Percentiles rank a stretch among this genome's conserved stretches.
phyloP scores from a whole-genome alignment of 2,329 filamentous ascomycete genomes.

The Diaporthe helianthi region DNA sequence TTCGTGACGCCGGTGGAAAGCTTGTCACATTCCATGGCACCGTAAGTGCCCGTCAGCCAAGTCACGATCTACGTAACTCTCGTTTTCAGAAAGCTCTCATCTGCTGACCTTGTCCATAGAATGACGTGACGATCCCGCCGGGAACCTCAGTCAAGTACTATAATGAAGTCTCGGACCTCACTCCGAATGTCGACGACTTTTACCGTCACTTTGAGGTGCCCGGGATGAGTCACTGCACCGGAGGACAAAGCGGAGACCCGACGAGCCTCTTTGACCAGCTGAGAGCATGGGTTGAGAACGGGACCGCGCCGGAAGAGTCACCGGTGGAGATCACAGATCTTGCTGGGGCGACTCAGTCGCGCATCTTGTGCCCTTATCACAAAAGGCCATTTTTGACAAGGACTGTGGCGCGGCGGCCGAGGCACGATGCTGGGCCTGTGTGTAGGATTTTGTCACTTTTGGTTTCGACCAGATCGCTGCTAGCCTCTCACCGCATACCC shows the following conservation, averaged over 20 bases:
- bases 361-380: not conserved
- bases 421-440: not conserved
- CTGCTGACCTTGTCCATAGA: not conserved
- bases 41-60: not conserved
- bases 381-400: not conserved
- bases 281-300: slow-evolving; percentile 1
- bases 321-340: not conserved
- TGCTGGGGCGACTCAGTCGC: not conserved
- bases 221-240: not conserved
- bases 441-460: not conserved
- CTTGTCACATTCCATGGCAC: not conserved
- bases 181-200: not conserved
- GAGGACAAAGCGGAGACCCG: not conserved
- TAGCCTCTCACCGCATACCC: no score
- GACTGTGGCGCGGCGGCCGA: not conserved
- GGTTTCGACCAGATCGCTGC: no score
- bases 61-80: not conserved
- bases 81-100: not conserved
- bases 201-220: slow-evolving; percentile 13
- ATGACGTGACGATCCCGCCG: not conserved
- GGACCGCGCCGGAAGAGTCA: not conserved
- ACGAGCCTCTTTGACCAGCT: slow-evolving; percentile 1
- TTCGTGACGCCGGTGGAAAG: not conserved
- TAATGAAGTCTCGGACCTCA: not conserved
- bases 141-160: not conserved